phyloP scores from a whole-genome alignment of 225 moss, liverwort and hornwort genomes.

The Rhytidiadelphus loreus region DNA sequence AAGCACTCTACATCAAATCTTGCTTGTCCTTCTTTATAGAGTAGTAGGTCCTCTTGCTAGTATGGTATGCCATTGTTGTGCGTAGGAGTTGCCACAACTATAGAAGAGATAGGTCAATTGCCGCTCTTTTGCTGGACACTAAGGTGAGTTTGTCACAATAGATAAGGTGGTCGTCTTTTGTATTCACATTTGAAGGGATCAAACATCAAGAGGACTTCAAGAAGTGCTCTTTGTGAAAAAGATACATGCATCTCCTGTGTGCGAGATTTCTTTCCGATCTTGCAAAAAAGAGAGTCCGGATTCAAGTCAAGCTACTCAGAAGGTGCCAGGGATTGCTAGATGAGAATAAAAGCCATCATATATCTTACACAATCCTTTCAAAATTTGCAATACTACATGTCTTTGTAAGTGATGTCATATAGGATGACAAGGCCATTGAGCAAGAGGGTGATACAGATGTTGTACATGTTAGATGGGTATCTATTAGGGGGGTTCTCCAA shows the following conservation, averaged over 20 bases:
- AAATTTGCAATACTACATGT: background rate
- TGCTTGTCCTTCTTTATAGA: background rate
- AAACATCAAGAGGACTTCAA: accelerated
- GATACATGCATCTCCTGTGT: background rate
- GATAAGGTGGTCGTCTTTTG: background rate
- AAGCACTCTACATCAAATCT: background rate
- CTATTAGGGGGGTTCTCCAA: accelerated
- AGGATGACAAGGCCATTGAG: background rate
- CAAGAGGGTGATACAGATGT: background rate
- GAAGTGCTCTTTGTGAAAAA: accelerated
- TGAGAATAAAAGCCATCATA: accelerated
- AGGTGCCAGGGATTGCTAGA: accelerated
- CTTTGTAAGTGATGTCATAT: background rate
- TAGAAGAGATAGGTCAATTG: accelerated
- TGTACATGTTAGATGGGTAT: background rate
- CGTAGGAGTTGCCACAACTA: background rate
- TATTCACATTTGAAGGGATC: background rate
- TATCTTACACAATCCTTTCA: accelerated
- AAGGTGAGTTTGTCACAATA: accelerated
- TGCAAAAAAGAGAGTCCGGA: accelerated
- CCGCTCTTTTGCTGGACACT: no score
- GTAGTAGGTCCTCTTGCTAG: accelerated
- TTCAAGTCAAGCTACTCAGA: accelerated
- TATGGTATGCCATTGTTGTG: no score
- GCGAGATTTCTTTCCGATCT: accelerated